Conservation (phyloP, 495 filamentous ascomycete species). For the Hyaloscypha variabilis region DNA sequence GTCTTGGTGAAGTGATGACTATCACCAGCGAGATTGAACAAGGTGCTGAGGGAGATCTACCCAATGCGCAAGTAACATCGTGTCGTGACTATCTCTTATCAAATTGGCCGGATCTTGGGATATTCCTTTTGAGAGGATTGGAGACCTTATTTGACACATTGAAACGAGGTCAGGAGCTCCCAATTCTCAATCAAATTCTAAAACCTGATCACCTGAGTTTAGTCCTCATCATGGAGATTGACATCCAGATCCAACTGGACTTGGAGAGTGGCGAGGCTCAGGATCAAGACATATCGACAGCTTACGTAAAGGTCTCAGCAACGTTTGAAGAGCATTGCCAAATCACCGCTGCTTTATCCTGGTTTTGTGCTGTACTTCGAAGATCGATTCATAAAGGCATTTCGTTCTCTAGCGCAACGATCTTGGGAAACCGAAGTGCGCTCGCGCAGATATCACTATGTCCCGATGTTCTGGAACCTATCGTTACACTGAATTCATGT, state of each 20-base stretch:
- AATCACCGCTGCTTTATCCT: neutral
- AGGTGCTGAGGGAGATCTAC: neutral
- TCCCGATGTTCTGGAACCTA: neutral
- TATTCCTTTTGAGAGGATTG: neutral
- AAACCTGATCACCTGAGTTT: neutral
- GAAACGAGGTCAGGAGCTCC: neutral
- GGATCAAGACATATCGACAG: neutral
- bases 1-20: neutral
- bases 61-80: neutral
- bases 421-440: neutral
- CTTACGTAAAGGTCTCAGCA: neutral
- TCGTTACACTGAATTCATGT: neutral
- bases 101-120: neutral
- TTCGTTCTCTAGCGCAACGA: neutral
- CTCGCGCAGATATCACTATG: neutral
- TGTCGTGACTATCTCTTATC: neutral
- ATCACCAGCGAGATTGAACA: neutral
- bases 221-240: neutral
- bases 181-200: neutral
- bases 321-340: neutral
- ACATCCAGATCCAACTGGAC: neutral
- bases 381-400: neutral
- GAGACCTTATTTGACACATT: neutral
- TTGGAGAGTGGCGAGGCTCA: neutral
- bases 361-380: neutral